Percentiles rank a stretch among this genome's conserved stretches.
phyloP scores from a whole-genome alignment of 2,329 filamentous ascomycete species.

The Bertia moriformis region DNA sequence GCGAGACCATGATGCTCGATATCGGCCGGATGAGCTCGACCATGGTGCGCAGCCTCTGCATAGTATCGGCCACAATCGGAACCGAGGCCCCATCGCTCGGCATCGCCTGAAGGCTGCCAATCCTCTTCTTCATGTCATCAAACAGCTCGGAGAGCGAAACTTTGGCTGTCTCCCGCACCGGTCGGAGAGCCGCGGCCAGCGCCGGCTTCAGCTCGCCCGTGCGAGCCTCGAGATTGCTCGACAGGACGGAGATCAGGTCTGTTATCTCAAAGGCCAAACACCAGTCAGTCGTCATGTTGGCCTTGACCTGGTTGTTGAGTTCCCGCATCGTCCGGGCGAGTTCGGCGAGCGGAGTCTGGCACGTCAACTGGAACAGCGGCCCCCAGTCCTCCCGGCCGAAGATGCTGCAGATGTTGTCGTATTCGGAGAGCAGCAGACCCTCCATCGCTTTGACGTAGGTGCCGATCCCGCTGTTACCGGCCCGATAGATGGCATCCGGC shows the following conservation, averaged over 20 bases:
- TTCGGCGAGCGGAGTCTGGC: constrained; percentile 63
- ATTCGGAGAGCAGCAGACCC: constrained; percentile 73
- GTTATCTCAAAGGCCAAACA: constrained; percentile 91
- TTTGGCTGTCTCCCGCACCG: constrained; percentile 83
- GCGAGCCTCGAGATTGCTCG: constrained; percentile 63
- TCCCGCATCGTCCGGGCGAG: constrained; percentile 76
- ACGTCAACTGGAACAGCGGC: constrained; percentile 63
- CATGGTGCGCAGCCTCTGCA: constrained; percentile 75
- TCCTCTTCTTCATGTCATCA: constrained; percentile 64
- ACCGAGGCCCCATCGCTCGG: constrained; percentile 67
- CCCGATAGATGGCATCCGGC: constrained; percentile 68
- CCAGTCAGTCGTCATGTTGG: constrained; percentile 77
- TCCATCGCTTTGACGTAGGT: constrained; percentile 81
- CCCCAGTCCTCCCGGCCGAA: constrained; percentile 79
- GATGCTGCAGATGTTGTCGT: constrained; percentile 76
- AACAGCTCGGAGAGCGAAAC: constrained; percentile 68
- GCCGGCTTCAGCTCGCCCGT: constrained; percentile 76
- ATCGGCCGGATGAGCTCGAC: constrained; percentile 74
- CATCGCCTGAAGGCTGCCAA: constrained; percentile 49
- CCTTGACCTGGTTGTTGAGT: constrained; percentile 76
- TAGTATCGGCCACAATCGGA: constrained; percentile 67
- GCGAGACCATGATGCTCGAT: constrained; percentile 75
- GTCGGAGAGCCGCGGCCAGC: constrained; percentile 73
- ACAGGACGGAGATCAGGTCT: constrained; percentile 71
- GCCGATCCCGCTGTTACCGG: constrained; percentile 80